A percentile compares a stretch with the other conserved stretches of the same genome.
Evolutionary conservation across 108 stramenopile species (phyloP).

Genomic region (Discostella pseudostelligera): DNA sequence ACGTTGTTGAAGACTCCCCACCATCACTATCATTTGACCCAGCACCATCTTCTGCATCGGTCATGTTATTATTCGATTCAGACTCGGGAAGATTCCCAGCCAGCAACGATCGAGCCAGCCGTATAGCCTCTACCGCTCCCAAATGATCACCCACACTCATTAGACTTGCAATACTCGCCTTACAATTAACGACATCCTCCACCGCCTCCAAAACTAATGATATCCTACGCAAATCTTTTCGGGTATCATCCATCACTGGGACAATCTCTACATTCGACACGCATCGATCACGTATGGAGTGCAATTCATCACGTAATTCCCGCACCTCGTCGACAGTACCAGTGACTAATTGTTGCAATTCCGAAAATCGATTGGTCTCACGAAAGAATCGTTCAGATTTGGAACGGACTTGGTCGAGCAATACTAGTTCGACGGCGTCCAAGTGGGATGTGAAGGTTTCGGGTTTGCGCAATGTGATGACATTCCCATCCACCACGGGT

Average conservation of each 20-base stretch:
- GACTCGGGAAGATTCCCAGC: slow-evolving; percentile 16
- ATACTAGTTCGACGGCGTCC: slow-evolving; percentile 76
- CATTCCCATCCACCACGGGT: slow-evolving; percentile 45
- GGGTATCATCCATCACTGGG: slow-evolving; percentile 52
- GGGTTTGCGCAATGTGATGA: slow-evolving; percentile 61
- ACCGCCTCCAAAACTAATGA: slow-evolving; percentile 64
- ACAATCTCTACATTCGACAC: slow-evolving; percentile 60
- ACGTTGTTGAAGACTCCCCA: neutral
- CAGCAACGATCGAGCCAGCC: slow-evolving; percentile 62
- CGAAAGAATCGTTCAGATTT: slow-evolving; percentile 80
- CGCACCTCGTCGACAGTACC: slow-evolving; percentile 67
- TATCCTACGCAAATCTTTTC: slow-evolving; percentile 57
- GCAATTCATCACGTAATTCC: slow-evolving; percentile 46
- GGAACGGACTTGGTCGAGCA: slow-evolving; percentile 78
- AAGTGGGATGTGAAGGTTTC: slow-evolving; percentile 69
- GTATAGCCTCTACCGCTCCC: slow-evolving; percentile 75
- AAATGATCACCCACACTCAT: slow-evolving; percentile 72
- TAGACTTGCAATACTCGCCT: slow-evolving; percentile 65
- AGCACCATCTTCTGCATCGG: slow-evolving; percentile 9
- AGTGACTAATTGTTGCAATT: slow-evolving; percentile 65
- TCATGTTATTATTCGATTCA: slow-evolving; percentile 3
- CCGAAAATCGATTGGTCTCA: slow-evolving; percentile 81
- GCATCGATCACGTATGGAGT: slow-evolving; percentile 51
- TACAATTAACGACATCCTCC: slow-evolving; percentile 67
- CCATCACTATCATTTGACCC: neutral